Base-by-base conservation (phyloP, 2,329 filamentous ascomycete species). In the Sporothrix globosa region DNA sequence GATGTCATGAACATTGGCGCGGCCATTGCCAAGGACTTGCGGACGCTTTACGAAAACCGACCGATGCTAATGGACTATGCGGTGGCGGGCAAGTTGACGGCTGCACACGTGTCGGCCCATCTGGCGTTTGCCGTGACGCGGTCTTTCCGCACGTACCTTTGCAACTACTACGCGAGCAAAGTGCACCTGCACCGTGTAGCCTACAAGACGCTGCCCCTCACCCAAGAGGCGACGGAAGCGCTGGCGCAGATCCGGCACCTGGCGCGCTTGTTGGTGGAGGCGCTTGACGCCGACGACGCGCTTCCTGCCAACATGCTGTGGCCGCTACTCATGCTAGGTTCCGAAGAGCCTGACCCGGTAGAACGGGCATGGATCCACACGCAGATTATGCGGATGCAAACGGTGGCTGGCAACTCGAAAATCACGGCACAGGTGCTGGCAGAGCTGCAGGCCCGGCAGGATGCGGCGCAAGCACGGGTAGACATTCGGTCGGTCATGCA, bases 141-240 rank as follows among this genome's bases (percentile, higher is more conserved):
- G 39, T 82, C 82, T n/a, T 86, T 86, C 73, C 79, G 85, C 41
- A 85, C 84, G 1, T 87, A 86, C 74, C 79, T 86, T 21, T 84
- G 85, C 66, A 87, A 87, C 74, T 88, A 85, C 76, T 82, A 86
- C 73, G 85, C 85, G 7, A 84, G 82, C 73, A 85, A 84, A 73
- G 81, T 88, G 39, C 84, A 87, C 73, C 80, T 88, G 2, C 86
- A 88, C 74, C 81, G 85, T 2, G 85, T 88, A 10, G 86, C 86
- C 2, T 87, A 87, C 76, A 85, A 84, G 74, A 80, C 79, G 24
- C 79, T 87, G 5, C 85, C 86, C 0, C 78, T 86, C 54, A 86
- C 85, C 0, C 78, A 80, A n/a, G 83, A 86, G 68, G 81, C 84
- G 0, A 76, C 75, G 1, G 80, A 82, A 44, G 85, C 84, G 0